Percentiles rank a stretch among this genome's conserved stretches.
Conservation (phyloP, 192 early-diverging fungal species). For the Rhizophagus clarus region DNA sequence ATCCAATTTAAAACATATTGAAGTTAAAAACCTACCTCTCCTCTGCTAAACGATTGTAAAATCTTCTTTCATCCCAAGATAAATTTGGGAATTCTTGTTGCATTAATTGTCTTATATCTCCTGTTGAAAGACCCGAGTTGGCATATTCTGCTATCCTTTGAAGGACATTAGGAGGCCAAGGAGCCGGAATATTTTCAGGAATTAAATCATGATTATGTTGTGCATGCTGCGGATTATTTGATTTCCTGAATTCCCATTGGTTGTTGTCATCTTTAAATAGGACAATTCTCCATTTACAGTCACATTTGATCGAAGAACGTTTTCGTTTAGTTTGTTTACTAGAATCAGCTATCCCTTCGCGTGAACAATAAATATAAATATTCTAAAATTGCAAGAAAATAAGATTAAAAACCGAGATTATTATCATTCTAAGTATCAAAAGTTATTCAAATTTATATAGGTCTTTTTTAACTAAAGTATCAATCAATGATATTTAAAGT, state of each 20-base stretch:
- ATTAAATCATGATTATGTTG: slow-evolving; percentile 59
- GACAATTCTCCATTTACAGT: slow-evolving; percentile 62
- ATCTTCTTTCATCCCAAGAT: slow-evolving; percentile 59
- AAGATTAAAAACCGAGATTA: too few species aligned
- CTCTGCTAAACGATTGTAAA: slow-evolving; percentile 56
- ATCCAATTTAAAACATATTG: not conserved
- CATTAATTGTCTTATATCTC: slow-evolving; percentile 49
- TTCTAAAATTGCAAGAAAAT: slow-evolving; percentile 39
- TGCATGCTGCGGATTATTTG: slow-evolving; percentile 54
- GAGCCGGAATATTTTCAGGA: slow-evolving; percentile 51
- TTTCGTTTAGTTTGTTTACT: slow-evolving; percentile 55
- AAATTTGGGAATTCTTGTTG: slow-evolving; percentile 56
- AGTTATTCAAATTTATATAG: too few species aligned
- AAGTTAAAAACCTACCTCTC: slow-evolving; percentile 38
- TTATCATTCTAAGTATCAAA: too few species aligned
- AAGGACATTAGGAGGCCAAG: slow-evolving; percentile 54
- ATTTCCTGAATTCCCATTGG: slow-evolving; percentile 61
- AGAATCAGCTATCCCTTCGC: slow-evolving; percentile 60
- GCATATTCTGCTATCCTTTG: slow-evolving; percentile 55
- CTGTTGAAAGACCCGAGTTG: slow-evolving; percentile 49
- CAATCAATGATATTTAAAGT: too few species aligned
- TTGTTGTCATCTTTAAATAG: slow-evolving; percentile 45
- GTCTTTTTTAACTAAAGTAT: too few species aligned
- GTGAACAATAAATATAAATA: slow-evolving; percentile 61
- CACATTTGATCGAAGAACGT: slow-evolving; percentile 56